These are phyloP conservation scores for Komagataea norvegica DNA, from an alignment of 1,139 yeast genomes.

Conservation along the genomic window DNA sequence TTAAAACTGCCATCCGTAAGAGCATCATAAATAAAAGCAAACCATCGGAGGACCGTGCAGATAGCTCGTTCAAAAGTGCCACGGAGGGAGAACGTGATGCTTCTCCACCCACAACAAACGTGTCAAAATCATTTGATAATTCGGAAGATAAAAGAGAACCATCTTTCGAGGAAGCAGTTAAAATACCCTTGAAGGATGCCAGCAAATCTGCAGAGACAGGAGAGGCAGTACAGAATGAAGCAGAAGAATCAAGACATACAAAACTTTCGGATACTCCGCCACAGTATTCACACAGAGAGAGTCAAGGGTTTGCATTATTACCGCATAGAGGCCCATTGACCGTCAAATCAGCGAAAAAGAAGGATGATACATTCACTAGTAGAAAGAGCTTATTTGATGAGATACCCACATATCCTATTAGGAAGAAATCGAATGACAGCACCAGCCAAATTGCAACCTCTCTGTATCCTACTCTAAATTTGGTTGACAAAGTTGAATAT, in stretches of 20 bases:
- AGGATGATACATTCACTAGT: conserved; percentile 4
- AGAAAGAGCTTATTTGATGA: conserved; percentile 21
- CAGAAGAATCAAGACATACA: conserved; percentile 12
- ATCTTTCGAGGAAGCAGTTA: conserved; percentile 21
- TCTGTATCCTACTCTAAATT: conserved; percentile 17
- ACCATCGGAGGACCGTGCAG: conserved; percentile 13
- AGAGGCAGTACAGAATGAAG: conserved; percentile 17
- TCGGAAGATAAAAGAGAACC: conserved; percentile 1
- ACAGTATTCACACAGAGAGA: conserved; percentile 21
- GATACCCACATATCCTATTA: conserved; percentile 8
- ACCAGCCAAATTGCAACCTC: conserved; percentile 11
- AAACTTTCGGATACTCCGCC: conserved; percentile 10
- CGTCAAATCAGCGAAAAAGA: conserved; percentile 31
- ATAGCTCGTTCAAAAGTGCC: conserved; percentile 21
- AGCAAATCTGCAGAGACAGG: too few relatives aligned
- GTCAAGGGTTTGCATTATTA: conserved; percentile 39
- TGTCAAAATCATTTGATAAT: neutral
- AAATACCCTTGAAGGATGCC: conserved; percentile 25
- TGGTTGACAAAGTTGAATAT: conserved; percentile 8
- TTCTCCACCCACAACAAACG: conserved; percentile 3
- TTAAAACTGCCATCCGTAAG: conserved; percentile 28
- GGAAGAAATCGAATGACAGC: conserved; percentile 11
- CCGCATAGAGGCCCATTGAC: conserved; percentile 43
- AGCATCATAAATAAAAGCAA: conserved; percentile 18
- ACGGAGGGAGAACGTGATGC: conserved; percentile 18